Conservation (phyloP, 129 eudicot genomes). For the Artemisia annua region DNA sequence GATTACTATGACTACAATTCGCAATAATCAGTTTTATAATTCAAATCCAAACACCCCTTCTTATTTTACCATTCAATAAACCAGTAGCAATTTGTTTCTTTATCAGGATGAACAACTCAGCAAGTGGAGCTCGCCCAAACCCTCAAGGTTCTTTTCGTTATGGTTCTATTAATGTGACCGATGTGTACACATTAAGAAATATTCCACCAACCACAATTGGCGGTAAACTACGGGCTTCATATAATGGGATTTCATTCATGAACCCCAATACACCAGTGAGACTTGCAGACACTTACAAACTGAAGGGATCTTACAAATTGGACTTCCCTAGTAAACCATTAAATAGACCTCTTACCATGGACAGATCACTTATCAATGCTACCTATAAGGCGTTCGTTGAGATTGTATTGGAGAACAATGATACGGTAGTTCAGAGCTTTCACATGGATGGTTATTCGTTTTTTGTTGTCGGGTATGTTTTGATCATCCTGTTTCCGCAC, state of each 20-base stretch:
- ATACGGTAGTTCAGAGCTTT: constrained; percentile 78
- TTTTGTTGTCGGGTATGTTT: constrained; percentile 88
- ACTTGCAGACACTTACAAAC: constrained; percentile 75
- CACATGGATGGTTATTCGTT: constrained; percentile 96
- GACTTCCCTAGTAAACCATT: constrained; percentile 84
- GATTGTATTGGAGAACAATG: constrained; percentile 81
- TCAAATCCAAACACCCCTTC: not conserved
- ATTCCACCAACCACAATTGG: constrained; percentile 64
- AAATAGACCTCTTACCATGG: constrained; percentile 56
- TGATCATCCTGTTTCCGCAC: not conserved
- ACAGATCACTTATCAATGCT: constrained; percentile 75
- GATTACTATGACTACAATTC: not conserved
- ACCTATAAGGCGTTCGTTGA: constrained; percentile 89
- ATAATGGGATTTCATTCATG: constrained; percentile 81
- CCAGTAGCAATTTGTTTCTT: not conserved
- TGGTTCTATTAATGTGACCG: constrained; percentile 78
- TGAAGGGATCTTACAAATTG: constrained; percentile 81
- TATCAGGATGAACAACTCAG: constrained; percentile 74
- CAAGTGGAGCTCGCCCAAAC: constrained; percentile 99
- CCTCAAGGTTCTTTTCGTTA: constrained; percentile 98
- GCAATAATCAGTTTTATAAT: no score
- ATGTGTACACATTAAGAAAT: constrained; percentile 51
- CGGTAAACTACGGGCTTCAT: constrained; percentile 73
- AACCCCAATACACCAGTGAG: constrained; percentile 83
- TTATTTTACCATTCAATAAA: not conserved